These are phyloP conservation scores for Fusarium pseudograminearum DNA, from an alignment of 2,329 filamentous ascomycete genomes.

Conservation along the genomic window DNA sequence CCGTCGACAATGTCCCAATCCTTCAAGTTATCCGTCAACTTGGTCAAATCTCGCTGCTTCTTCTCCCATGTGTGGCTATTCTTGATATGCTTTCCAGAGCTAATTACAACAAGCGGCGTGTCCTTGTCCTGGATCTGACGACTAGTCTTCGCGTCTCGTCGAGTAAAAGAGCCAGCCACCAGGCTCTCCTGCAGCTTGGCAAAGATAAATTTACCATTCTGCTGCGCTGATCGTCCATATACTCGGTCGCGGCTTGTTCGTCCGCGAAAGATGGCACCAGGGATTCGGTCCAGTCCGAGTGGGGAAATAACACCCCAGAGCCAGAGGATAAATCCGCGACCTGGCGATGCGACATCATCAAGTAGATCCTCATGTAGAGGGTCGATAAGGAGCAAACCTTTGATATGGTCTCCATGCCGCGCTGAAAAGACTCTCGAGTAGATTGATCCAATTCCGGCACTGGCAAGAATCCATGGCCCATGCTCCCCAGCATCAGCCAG, in stretches of 20 bases:
- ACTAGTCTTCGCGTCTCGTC: slow-evolving; percentile 83
- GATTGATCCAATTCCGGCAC: slow-evolving; percentile 86
- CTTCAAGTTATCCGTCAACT: slow-evolving; percentile 81
- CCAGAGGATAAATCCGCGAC: slow-evolving; percentile 88
- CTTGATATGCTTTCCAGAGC: slow-evolving; percentile 79
- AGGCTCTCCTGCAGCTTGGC: slow-evolving; percentile 93
- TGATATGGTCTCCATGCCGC: slow-evolving; percentile 79
- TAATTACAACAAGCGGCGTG: slow-evolving; percentile 83
- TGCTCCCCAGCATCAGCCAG: slow-evolving; percentile 82
- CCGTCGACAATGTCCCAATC: slow-evolving; percentile 88
- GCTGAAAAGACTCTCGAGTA: slow-evolving; percentile 93
- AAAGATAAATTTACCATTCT: slow-evolving; percentile 86
- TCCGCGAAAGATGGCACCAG: slow-evolving; percentile 84
- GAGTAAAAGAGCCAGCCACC: slow-evolving; percentile 85
- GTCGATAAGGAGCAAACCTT: slow-evolving; percentile 87
- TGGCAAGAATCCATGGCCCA: slow-evolving; percentile 89
- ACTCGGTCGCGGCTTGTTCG: slow-evolving; percentile 85
- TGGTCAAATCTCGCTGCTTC: slow-evolving; percentile 86
- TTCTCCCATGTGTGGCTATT: slow-evolving; percentile 79
- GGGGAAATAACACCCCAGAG: slow-evolving; percentile 86
- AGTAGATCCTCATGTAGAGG: slow-evolving; percentile 90
- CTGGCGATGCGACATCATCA: slow-evolving; percentile 71
- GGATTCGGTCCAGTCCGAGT: slow-evolving; percentile 83
- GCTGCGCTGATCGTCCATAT: slow-evolving; percentile 82
- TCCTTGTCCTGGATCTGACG: slow-evolving; percentile 81